Conservation (phyloP, 257 asterid genomes). For the Oldenlandia corymbosa region DNA sequence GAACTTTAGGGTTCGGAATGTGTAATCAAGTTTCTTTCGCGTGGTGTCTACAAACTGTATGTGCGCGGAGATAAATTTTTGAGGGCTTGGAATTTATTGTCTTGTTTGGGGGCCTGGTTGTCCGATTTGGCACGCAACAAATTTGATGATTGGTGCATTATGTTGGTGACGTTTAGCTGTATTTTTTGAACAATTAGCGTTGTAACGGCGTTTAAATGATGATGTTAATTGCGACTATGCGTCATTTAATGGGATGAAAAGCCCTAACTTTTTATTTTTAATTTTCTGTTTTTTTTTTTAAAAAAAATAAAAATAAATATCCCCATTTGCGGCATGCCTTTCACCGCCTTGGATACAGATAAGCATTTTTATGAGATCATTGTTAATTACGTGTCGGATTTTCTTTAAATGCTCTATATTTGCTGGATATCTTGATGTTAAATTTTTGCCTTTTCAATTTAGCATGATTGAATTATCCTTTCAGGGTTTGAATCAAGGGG, state of each 20-base stretch:
- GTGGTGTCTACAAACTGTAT: background rate
- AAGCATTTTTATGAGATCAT: background rate
- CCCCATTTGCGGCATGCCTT: background rate
- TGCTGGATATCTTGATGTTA: background rate
- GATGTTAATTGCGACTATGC: background rate
- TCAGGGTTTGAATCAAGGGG: slow-evolving; percentile 60
- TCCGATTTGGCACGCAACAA: background rate
- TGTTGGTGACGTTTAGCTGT: background rate
- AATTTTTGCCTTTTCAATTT: background rate
- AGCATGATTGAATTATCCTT: slow-evolving; percentile 6
- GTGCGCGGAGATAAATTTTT: background rate
- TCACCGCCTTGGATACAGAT: background rate
- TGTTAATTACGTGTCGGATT: background rate
- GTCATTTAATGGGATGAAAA: background rate
- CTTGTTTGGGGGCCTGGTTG: background rate
- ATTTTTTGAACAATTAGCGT: background rate
- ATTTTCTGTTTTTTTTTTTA: too few species aligned
- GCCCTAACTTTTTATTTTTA: too few species aligned
- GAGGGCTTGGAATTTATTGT: background rate
- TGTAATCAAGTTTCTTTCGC: background rate
- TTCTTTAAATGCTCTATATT: background rate
- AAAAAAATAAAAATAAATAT: too few species aligned
- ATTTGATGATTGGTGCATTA: background rate
- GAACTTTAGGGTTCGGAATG: background rate
- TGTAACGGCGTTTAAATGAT: background rate